These are phyloP conservation scores for Tubosaeta brunneosetosa DNA, from an alignment of 768 basidiomycete species.

Conservation along the genomic window DNA sequence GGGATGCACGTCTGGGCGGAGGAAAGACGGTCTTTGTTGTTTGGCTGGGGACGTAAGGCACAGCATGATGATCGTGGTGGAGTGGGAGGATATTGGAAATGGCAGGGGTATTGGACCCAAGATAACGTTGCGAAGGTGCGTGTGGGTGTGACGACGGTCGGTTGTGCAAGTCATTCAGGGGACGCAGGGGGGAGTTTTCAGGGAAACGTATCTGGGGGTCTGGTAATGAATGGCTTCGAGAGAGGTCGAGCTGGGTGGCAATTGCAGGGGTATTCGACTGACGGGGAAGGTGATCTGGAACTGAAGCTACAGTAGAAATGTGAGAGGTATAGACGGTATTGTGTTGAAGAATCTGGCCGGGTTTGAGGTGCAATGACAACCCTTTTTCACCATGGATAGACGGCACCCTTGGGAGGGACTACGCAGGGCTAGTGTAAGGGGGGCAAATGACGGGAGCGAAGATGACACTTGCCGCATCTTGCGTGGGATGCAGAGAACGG, in stretches of 20 bases:
- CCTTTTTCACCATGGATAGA: conserved; percentile 17
- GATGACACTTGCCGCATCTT: conserved; percentile 16
- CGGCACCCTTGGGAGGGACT: conserved; percentile 9
- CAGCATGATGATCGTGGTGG: conserved; percentile 6
- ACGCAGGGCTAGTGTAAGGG: conserved; percentile 7
- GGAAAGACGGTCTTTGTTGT: conserved; percentile 15
- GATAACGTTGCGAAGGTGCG: conserved; percentile 14
- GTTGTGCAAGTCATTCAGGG: conserved; percentile 1
- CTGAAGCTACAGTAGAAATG: background rate
- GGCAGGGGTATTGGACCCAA: conserved; percentile 7
- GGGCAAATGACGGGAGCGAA: background rate
- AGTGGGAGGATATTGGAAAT: conserved; percentile 3
- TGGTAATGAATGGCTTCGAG: conserved; percentile 13
- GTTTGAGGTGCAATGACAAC: conserved; percentile 47
- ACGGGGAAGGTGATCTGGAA: conserved; percentile 3
- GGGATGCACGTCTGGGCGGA: conserved; percentile 21
- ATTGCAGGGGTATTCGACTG: conserved; percentile 1
- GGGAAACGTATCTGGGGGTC: background rate
- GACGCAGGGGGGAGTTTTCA: background rate
- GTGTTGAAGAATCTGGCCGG: conserved; percentile 55
- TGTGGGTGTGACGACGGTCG: conserved; percentile 2
- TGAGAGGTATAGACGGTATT: conserved; percentile 12
- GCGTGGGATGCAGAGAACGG: conserved; percentile 7
- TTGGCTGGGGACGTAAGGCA: conserved; percentile 14
- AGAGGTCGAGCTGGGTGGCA: conserved; percentile 5